Conservation (phyloP, 495 filamentous ascomycete species). For the Penicillium riverlandense region DNA sequence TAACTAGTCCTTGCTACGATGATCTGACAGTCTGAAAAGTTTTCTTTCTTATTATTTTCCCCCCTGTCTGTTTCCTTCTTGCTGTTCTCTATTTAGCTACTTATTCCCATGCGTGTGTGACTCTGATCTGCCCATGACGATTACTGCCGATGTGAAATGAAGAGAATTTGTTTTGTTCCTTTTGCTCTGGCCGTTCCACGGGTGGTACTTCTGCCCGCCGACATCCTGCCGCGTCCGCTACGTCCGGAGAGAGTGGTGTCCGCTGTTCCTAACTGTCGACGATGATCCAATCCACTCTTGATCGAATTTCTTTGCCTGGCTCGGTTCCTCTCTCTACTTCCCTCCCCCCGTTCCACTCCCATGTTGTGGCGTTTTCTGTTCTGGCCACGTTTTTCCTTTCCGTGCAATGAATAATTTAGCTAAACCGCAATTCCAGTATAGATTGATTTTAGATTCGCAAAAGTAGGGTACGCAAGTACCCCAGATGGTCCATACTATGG, state of each 20-base stretch:
- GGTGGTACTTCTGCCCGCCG: slow-evolving; percentile 3
- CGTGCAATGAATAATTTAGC: neutral
- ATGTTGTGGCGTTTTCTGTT: slow-evolving; percentile 2
- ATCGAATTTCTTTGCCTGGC: no score
- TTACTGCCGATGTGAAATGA: slow-evolving; percentile 35
- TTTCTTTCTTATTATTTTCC: slow-evolving; percentile 14
- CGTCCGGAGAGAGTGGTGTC: no score
- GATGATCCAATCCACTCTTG: no score
- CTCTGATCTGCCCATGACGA: slow-evolving; percentile 34
- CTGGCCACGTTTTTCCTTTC: slow-evolving; percentile 2
- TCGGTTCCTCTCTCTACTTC: neutral
- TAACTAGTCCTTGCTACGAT: slow-evolving; percentile 31
- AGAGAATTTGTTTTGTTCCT: slow-evolving; percentile 17
- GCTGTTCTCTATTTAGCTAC: slow-evolving; percentile 26
- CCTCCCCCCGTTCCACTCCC: neutral
- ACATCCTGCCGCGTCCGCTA: no score
- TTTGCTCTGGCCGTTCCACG: slow-evolving; percentile 3
- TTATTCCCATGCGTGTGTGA: slow-evolving; percentile 31
- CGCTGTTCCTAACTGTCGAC: no score
- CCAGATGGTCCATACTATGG: no score
- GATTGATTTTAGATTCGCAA: neutral
- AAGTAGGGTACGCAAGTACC: no score
- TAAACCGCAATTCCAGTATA: neutral
- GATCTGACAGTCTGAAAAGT: slow-evolving; percentile 42
- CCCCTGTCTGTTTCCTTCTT: slow-evolving; percentile 10